Conservation (phyloP, 495 filamentous ascomycete species). For the Penicillium diatomitis region DNA sequence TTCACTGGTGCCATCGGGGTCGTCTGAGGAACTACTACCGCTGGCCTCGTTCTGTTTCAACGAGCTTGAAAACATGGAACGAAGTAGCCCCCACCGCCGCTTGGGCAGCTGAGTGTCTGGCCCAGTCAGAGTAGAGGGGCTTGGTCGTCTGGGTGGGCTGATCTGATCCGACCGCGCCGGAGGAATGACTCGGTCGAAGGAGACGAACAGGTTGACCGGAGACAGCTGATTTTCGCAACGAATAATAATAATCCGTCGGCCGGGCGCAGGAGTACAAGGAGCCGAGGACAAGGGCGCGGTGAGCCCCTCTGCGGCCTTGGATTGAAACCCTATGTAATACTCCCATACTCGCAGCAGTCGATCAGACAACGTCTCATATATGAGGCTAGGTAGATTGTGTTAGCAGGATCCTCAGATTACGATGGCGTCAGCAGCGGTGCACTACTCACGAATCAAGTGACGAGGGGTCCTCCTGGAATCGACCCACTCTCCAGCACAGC, state of each 20-base stretch:
- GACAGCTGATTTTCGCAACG: conserved; percentile 67
- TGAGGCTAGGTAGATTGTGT: conserved; percentile 21
- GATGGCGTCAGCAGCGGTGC: no score
- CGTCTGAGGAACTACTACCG: conserved; percentile 30
- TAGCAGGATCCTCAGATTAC: neutral
- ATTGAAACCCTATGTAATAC: conserved; percentile 63
- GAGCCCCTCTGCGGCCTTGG: conserved; percentile 50
- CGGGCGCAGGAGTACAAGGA: conserved; percentile 82
- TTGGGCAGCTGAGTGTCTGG: conserved; percentile 32
- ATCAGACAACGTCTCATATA: conserved; percentile 60
- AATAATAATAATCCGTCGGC: conserved; percentile 83
- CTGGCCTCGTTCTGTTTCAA: conserved; percentile 20
- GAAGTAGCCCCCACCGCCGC: conserved; percentile 61
- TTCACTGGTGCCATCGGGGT: conserved; percentile 21
- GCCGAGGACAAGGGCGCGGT: conserved; percentile 57
- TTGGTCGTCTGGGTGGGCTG: conserved; percentile 28
- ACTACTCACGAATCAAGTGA: conserved; percentile 59
- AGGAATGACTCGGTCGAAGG: conserved; percentile 53
- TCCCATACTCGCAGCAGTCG: conserved; percentile 68
- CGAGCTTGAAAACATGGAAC: conserved; percentile 49
- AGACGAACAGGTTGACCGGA: conserved; percentile 48
- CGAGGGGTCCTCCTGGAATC: conserved; percentile 61
- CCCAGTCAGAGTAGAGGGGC: conserved; percentile 23
- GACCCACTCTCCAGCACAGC: conserved; percentile 82
- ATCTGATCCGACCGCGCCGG: conserved; percentile 30